Base-by-base conservation (phyloP, 2,329 filamentous ascomycete species). In the Aspergillus pseudotamarii region DNA sequence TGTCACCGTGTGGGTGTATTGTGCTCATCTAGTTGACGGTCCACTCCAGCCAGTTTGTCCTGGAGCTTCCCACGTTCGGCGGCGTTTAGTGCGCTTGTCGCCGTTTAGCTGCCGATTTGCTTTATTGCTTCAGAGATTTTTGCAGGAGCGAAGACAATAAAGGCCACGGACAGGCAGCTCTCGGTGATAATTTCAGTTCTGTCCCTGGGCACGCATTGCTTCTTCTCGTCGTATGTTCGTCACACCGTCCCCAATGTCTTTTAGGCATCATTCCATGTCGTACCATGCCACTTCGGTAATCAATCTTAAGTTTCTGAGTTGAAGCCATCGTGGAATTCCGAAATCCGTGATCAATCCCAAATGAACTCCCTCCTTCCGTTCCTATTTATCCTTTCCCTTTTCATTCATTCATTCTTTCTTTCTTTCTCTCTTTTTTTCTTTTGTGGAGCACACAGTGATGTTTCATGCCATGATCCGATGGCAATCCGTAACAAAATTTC, bases 41-140 rank as follows among this genome's bases (percentile, higher is more conserved):
- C 64, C 66, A 63, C 63, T 61, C 51, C 30, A 51, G 19, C 53
- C 58, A 55, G 43, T 67, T 56, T 26, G 32, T 34, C 50, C 36
- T 66, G 26, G 28, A 64, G 26, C 9, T 63, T 66, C 34, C 57
- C 66, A 67, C 43, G 62, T 63, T 54, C 68, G 59, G 62, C 59
- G 68, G 74, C 74, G 74, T 74, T 67, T 75, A 74, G 67, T 72
- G 74, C 73, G 73, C 72, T 76, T 76, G 72, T 69, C 30, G 59
- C 70, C 61, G 66, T 66, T 70, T 66, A 38, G 50, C 61, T 61
- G 58, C 59, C 61, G 54, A 60, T 28, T 61, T 32, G 58, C 65
- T 60, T 61, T 60, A 60, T 60, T 60, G 60, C 60, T 56, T 58
- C 54, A 66, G 61, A 56, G 41, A 50, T 46, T 59, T 63, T 64